Evolutionary conservation across 371 early-diverging fungal species (phyloP), one percentile per base, ranked within the genome.

Genomic region (Dinochytrium kinnereticum): DNA sequence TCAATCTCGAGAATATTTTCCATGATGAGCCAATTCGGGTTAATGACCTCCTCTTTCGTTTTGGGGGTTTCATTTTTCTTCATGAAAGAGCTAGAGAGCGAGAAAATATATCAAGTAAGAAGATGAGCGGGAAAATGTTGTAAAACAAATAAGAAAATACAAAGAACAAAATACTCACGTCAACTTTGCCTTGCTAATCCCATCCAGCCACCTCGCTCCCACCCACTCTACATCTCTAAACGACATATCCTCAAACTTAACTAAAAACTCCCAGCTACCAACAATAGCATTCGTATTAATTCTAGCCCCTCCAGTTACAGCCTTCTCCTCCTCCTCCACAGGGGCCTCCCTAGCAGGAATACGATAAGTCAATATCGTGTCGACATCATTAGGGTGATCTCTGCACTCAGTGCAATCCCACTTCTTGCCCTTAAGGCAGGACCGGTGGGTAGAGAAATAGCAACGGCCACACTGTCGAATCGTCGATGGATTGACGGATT

Each of bases 371-470:
- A 81, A 40, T 28, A 81, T 71, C 1, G 44, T 37, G 7, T 77
- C 79, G 0, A 80, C 76, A 26, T 69, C 36, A 7, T 64, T 55
- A 21, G 66, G 37, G 72, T 77, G 80, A n/a, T 71, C 39, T 19
- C 38, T 31, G 64, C 82, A 82, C 26, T 80, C 78, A 31, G 66
- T 68, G 59, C 82, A 82, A 19, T 59, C 40, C 78, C 78, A 82
- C 10, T 5, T 5, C 55, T 13, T 44, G 19, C n/a, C 7, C 55
- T 24, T 7, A n/a, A 26, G n/a, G 24, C 55, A 53, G 17, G 55
- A 53, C 26, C 26, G 10, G 55, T 53, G 55, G 17, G 55, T 53
- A 26, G 55, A 53, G 26, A 53, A 53, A 26, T n/a, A 5, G 26
- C 55, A 53, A 13, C 55, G 55, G 5, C n/a, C n/a, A 24, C 55